Evolutionary conservation across 306 rosid genomes (phyloP), one percentile per base, ranked within the genome.

Genomic region (Sindora glabra): DNA sequence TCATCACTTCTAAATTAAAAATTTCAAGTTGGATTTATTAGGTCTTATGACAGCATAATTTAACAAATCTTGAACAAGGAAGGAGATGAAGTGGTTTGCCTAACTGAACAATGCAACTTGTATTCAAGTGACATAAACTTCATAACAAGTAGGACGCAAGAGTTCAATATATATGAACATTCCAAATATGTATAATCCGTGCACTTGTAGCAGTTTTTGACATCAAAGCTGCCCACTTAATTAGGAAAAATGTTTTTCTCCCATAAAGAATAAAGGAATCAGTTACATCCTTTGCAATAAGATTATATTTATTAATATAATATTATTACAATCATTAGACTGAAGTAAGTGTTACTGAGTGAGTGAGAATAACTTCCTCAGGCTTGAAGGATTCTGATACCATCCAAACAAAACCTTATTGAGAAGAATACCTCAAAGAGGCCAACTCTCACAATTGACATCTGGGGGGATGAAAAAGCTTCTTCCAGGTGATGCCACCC

Each of bases 391-490:
- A 76, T 59, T 51, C 70, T 48, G 69, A 64, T 48, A 78, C 71
- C 32, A 12, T 50, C 62, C 50, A 55, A 57, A 53, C 48, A 49
- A 71, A 74, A 69, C 92, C 89, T 59, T 69, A 76, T 89, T 82
- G 99, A 92, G 94, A 78, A 80, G 89, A 94, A 78, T 80, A 82
- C 88, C 96, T 85, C 90, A 80, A 71, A 78, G 87, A 84, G 92
- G 88, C 81, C 85, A 77, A 84, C 84, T 79, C 91, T 78, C 88
- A 86, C 89, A 79, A 80, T 81, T 76, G 84, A 68, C 65, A 78
- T 73, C 78, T 41, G 81, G 71, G 71, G 67, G 62, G 73, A 81
- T 36, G 73, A 73, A 48, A 81, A 68, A 74, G 80, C 72, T 75
- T 81, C 84, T 72, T 77, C 86, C 77, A 79, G 81, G 74, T 59